Percentiles rank a stretch among this genome's conserved stretches.
These are phyloP conservation scores for Agrocybe chaxingu DNA, from an alignment of 768 basidiomycete genomes.

Conservation along the genomic window DNA sequence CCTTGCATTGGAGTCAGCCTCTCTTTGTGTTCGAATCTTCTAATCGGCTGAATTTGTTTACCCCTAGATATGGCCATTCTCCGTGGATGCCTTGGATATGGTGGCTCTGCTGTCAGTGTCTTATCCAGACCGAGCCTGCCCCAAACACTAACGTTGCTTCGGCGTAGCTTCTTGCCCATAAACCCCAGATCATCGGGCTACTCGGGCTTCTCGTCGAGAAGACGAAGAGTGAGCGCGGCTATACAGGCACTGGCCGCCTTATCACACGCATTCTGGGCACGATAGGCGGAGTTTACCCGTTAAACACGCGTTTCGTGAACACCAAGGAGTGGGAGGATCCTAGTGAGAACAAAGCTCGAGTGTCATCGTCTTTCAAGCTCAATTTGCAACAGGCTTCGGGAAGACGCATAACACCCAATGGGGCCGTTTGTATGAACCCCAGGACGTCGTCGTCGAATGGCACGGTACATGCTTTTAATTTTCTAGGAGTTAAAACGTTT, in stretches of 20 bases:
- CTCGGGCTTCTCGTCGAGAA: conserved; percentile 68
- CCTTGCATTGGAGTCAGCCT: conserved; percentile 85
- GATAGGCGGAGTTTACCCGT: conserved; percentile 70
- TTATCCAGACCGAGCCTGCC: neutral
- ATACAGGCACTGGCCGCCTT: conserved; percentile 73
- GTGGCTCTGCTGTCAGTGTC: conserved; percentile 54
- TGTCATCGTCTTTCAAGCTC: neutral
- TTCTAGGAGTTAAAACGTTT: neutral
- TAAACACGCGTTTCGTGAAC: conserved; percentile 81
- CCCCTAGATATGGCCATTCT: conserved; percentile 72
- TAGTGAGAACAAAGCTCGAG: conserved; percentile 39
- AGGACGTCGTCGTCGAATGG: conserved; percentile 86
- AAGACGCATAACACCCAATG: conserved; percentile 64
- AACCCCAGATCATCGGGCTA: conserved; percentile 59
- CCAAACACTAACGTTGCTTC: conserved; percentile 3
- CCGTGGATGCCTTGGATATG: conserved; percentile 77
- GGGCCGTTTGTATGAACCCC: conserved; percentile 76
- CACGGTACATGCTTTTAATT: conserved; percentile 49
- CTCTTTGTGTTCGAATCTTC: neutral
- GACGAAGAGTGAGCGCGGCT: conserved; percentile 87
- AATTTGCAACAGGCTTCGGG: conserved; percentile 49
- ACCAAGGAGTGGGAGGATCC: conserved; percentile 73
- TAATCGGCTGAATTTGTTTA: neutral
- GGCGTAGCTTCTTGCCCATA: conserved; percentile 65
- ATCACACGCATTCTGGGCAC: conserved; percentile 75